A percentile compares a stretch with the other conserved stretches of the same genome.
These are phyloP conservation scores for Solanum stenotomum DNA, from an alignment of 257 asterid genomes.

Conservation along the genomic window DNA sequence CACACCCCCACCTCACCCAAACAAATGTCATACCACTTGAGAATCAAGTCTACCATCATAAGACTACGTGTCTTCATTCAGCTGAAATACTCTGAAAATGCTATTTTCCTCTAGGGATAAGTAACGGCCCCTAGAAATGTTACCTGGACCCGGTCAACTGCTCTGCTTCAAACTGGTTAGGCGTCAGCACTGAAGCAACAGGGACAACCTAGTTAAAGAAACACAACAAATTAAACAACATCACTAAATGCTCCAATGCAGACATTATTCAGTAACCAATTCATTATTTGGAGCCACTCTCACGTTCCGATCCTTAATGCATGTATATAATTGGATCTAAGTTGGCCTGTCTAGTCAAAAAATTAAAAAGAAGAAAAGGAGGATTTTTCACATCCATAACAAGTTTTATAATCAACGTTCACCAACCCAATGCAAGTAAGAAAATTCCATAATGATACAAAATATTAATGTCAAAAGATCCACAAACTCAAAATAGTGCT, in stretches of 20 bases:
- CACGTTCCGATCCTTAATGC: background rate
- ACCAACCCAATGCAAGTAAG: background rate
- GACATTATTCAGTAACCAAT: background rate
- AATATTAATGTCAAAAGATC: background rate
- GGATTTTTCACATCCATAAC: background rate
- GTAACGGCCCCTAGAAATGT: constrained; percentile 4
- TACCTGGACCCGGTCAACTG: constrained; percentile 76
- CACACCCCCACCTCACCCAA: background rate
- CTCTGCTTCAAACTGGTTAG: constrained; percentile 98
- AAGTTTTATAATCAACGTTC: background rate
- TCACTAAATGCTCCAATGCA: background rate
- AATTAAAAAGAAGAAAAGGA: background rate
- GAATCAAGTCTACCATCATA: background rate
- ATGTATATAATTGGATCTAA: background rate
- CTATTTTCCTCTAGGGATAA: background rate
- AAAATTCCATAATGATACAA: background rate
- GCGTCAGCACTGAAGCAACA: constrained; percentile 95
- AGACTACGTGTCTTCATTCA: background rate
- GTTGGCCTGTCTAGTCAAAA: background rate
- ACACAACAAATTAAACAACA: constrained; percentile 1
- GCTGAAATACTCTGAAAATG: background rate
- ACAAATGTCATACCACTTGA: background rate
- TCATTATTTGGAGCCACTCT: background rate
- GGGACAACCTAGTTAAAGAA: constrained; percentile 67
- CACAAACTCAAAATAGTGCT: background rate